Evolutionary conservation across 495 filamentous ascomycete species (phyloP).

Genomic region (Lepraria neglecta): DNA sequence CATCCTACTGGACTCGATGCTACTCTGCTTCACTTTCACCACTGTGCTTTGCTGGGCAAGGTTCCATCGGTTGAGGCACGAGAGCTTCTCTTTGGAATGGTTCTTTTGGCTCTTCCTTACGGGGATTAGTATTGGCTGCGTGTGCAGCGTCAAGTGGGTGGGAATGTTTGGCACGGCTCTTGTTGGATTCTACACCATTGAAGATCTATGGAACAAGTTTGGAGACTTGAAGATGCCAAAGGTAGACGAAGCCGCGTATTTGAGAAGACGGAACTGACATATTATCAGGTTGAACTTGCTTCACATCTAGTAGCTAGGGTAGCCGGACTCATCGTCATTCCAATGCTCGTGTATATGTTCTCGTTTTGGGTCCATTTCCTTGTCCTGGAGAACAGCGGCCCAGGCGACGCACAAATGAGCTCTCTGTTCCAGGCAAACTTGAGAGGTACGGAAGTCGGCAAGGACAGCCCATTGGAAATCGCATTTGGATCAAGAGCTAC

Average conservation of each 20-base stretch:
- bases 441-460: slow-evolving; percentile 84
- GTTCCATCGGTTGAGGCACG: slow-evolving; percentile 78
- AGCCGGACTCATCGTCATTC: slow-evolving; percentile 80
- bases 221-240: slow-evolving; percentile 87
- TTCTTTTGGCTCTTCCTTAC: slow-evolving; percentile 86
- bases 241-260: slow-evolving; percentile 38
- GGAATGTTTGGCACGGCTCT: slow-evolving; percentile 91
- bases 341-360: slow-evolving; percentile 82
- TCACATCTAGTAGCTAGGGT: slow-evolving; percentile 76
- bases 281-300: slow-evolving; percentile 55
- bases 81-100: slow-evolving; percentile 85
- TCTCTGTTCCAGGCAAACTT: slow-evolving; percentile 98
- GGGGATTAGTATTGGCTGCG: slow-evolving; percentile 90
- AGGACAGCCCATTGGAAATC: slow-evolving; percentile 87
- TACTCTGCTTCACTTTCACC: slow-evolving; percentile 94
- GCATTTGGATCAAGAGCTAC: slow-evolving; percentile 84
- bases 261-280: slow-evolving; percentile 24
- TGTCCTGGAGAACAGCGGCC: slow-evolving; percentile 87
- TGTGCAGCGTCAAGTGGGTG: slow-evolving; percentile 97
- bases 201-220: slow-evolving; percentile 98
- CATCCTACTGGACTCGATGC: slow-evolving; percentile 95
- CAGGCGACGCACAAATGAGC: slow-evolving; percentile 98
- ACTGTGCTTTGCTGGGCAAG: slow-evolving; percentile 94
- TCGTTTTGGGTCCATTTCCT: slow-evolving; percentile 92
- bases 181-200: slow-evolving; percentile 90